Evolutionary conservation across 305 asterid genomes (phyloP).

Genomic region (Fraxinus angustifolia): DNA sequence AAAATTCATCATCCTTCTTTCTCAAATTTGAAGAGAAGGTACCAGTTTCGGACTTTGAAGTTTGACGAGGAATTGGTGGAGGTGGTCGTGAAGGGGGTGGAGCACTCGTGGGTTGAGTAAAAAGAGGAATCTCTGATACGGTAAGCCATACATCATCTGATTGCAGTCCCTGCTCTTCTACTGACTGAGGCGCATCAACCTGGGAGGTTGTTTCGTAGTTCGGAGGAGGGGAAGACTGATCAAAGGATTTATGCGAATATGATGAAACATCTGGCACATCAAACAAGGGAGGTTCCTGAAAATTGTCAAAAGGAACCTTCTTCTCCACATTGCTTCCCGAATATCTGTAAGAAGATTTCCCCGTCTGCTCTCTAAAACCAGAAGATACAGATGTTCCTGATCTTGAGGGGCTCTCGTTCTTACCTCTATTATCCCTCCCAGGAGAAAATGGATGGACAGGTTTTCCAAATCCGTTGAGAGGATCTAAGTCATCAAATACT

Average conservation of each 20-base stretch:
- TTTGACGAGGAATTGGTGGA: constrained; percentile 72
- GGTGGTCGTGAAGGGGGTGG: constrained; percentile 98
- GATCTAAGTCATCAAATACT: constrained; percentile 77
- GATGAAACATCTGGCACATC: constrained; percentile 56
- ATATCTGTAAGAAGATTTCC: constrained; percentile 44
- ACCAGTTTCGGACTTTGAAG: constrained; percentile 47
- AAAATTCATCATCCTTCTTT: constrained; percentile 55
- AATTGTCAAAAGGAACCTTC: constrained; percentile 48
- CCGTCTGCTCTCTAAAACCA: constrained; percentile 44
- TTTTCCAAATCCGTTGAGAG: constrained; percentile 54
- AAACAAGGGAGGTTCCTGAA: constrained; percentile 66
- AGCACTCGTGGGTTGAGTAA: constrained; percentile 79
- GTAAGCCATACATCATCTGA: constrained; percentile 80
- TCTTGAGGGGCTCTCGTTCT: constrained; percentile 53
- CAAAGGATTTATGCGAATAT: constrained; percentile 49
- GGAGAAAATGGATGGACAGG: constrained; percentile 52
- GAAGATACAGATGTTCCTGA: constrained; percentile 43
- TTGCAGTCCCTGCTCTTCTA: constrained; percentile 50
- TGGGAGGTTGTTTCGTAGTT: constrained; percentile 49
- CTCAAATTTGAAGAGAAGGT: constrained; percentile 50
- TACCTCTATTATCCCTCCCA: constrained; percentile 48
- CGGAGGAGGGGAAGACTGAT: constrained; percentile 50
- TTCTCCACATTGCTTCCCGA: constrained; percentile 49
- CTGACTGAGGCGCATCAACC: constrained; percentile 46
- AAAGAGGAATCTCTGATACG: constrained; percentile 89